These are phyloP conservation scores for Myriangium duriaei DNA, from an alignment of 2,329 filamentous ascomycete species.

Conservation along the genomic window DNA sequence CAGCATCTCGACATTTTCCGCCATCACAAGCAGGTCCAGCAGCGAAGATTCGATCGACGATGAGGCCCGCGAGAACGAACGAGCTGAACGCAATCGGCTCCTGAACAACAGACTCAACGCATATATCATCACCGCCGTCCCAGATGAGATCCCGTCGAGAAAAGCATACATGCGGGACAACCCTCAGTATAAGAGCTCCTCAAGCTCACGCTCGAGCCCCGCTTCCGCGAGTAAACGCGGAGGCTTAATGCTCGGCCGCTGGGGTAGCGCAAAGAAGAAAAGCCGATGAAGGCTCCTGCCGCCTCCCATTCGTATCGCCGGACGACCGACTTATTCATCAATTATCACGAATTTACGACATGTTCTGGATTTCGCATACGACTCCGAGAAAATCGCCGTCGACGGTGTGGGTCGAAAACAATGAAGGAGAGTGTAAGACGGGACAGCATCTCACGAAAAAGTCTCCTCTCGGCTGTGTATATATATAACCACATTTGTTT, in stretches of 20 bases:
- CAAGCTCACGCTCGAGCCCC: conserved; percentile 5
- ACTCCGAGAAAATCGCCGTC: no score
- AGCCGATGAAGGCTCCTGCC: no score
- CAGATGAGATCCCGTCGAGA: conserved; percentile 4
- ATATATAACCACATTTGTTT: no score
- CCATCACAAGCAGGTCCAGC: conserved; percentile 19
- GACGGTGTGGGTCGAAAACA: no score
- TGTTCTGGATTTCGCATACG: no score
- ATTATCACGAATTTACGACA: conserved; percentile 5
- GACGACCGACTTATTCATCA: conserved; percentile 4
- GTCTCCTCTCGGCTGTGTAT: no score
- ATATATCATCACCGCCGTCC: conserved; percentile 18
- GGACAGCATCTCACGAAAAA: no score
- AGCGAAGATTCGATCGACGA: conserved; percentile 16
- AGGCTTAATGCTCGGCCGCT: conserved; percentile 3
- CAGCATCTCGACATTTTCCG: conserved; percentile 16
- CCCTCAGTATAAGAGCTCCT: no score
- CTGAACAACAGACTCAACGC: conserved; percentile 23
- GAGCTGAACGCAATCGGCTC: conserved; percentile 20
- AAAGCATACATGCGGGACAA: conserved; percentile 1
- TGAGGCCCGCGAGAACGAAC: conserved; percentile 14
- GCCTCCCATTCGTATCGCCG: conserved; percentile 8
- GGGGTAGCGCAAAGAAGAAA: conserved; percentile 8
- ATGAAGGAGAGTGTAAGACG: no score
- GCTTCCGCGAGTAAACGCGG: conserved; percentile 1